phyloP scores from a whole-genome alignment of 768 basidiomycete genomes.

The Tricholoma matsutake region DNA sequence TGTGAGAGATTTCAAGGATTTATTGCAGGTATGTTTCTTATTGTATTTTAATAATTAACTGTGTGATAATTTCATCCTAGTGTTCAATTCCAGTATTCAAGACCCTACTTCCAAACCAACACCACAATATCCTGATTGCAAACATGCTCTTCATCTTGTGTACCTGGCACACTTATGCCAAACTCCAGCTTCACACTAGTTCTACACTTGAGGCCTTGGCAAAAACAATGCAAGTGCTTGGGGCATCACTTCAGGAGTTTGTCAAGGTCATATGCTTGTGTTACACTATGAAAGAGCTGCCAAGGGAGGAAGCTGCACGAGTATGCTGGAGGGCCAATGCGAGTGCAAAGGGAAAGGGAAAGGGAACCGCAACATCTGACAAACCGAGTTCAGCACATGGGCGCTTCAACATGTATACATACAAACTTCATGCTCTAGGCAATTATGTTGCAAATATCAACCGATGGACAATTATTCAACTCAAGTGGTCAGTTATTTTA shows the following conservation, averaged over 20 bases:
- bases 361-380: not conserved
- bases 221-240: not conserved
- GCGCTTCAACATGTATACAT: constrained; percentile 4
- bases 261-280: not conserved
- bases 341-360: not conserved
- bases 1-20: constrained; percentile 27
- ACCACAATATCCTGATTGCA: constrained; percentile 2
- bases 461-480: constrained; percentile 15
- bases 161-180: constrained; percentile 11
- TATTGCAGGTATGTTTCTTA: constrained; percentile 21
- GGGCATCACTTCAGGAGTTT: constrained; percentile 2
- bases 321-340: not conserved
- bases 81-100: constrained; percentile 5
- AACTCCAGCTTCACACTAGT: constrained; percentile 9
- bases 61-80: constrained; percentile 1
- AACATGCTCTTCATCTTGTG: constrained; percentile 6
- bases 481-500: constrained; percentile 8
- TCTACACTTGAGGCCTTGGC: constrained; percentile 6
- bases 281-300: constrained; percentile 7
- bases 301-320: constrained; percentile 6
- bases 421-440: constrained; percentile 12
- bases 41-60: not conserved
- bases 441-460: constrained; percentile 11
- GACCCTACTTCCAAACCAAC: constrained; percentile 4
- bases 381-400: not conserved